phyloP scores from a whole-genome alignment of 208 protist genomes.

The Balamuthia mandrillaris region DNA sequence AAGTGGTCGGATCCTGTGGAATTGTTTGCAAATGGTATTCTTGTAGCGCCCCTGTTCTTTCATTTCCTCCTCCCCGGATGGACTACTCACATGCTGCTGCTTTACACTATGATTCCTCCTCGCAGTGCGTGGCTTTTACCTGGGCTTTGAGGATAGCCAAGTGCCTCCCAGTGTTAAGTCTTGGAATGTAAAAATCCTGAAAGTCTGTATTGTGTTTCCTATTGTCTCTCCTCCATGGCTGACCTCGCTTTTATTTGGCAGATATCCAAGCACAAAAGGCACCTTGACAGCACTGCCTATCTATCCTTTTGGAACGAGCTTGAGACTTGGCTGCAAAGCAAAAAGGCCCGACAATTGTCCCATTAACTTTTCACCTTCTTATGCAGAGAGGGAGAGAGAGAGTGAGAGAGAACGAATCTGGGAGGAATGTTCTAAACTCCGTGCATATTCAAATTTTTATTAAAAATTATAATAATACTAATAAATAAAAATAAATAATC shows the following conservation, averaged over 20 bases:
- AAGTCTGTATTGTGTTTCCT: not conserved
- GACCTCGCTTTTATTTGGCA: not conserved
- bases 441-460: too few relatives aligned
- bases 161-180: not conserved
- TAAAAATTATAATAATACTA: too few relatives aligned
- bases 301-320: not conserved
- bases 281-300: not conserved
- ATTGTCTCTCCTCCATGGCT: not conserved
- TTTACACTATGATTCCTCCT: too few relatives aligned
- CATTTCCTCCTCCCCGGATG: too few relatives aligned
- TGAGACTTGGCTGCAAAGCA: not conserved
- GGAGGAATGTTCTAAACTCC: too few relatives aligned
- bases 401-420: too few relatives aligned
- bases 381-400: too few relatives aligned
- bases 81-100: too few relatives aligned
- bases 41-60: not conserved
- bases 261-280: conserved; percentile 3
- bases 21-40: not conserved
- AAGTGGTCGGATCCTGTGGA: conserved; percentile 1
- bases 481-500: too few relatives aligned
- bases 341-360: too few relatives aligned
- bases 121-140: not conserved
- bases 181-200: not conserved
- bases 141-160: not conserved
- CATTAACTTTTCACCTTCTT: too few relatives aligned